A percentile compares a stretch with the other conserved stretches of the same genome.
Conservation (phyloP, 345 rosid genomes). For the Sonneratia alba region DNA sequence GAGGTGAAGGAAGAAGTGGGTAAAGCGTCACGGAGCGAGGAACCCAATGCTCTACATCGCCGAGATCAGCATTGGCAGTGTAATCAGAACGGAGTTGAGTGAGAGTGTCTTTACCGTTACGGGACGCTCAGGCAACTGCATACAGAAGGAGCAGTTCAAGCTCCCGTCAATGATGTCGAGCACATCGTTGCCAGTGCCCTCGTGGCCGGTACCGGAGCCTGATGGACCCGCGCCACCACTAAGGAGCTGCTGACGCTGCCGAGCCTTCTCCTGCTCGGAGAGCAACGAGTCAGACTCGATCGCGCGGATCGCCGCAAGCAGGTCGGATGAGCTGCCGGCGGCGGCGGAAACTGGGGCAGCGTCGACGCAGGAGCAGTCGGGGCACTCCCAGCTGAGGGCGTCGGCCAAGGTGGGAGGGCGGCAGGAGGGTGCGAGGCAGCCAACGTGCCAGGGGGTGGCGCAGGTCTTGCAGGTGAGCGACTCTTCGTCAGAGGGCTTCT, state of each 20-base stretch:
- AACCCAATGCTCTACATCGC: too few relatives aligned
- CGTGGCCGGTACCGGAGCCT: conserved; percentile 11
- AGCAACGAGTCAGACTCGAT: conserved; percentile 41
- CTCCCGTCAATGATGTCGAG: conserved; percentile 24
- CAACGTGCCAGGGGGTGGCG: conserved; percentile 65
- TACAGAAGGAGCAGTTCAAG: conserved; percentile 50
- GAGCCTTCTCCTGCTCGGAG: conserved; percentile 44
- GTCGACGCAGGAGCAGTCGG: conserved; percentile 39
- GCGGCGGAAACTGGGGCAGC: conserved; percentile 13
- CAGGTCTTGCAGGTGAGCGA: conserved; percentile 45
- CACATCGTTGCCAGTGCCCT: conserved; percentile 18
- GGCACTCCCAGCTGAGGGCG: conserved; percentile 53
- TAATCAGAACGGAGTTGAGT: too few relatives aligned
- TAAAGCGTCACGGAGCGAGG: too few relatives aligned
- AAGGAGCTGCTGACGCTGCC: conserved; percentile 40
- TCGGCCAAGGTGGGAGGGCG: conserved; percentile 36
- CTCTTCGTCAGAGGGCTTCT: conserved; percentile 31
- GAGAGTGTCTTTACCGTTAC: conserved; percentile 38
- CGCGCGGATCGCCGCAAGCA: conserved; percentile 38
- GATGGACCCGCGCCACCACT: conserved; percentile 24
- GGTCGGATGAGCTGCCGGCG: conserved; percentile 24
- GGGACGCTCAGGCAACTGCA: conserved; percentile 54
- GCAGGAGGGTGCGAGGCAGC: conserved; percentile 30
- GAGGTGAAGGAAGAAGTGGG: too few relatives aligned
- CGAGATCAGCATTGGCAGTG: too few relatives aligned